Percentiles rank a stretch among this genome's conserved stretches.
These are phyloP conservation scores for Saturnispora gosingensis DNA, from an alignment of 805 yeast genomes.

Conservation along the genomic window DNA sequence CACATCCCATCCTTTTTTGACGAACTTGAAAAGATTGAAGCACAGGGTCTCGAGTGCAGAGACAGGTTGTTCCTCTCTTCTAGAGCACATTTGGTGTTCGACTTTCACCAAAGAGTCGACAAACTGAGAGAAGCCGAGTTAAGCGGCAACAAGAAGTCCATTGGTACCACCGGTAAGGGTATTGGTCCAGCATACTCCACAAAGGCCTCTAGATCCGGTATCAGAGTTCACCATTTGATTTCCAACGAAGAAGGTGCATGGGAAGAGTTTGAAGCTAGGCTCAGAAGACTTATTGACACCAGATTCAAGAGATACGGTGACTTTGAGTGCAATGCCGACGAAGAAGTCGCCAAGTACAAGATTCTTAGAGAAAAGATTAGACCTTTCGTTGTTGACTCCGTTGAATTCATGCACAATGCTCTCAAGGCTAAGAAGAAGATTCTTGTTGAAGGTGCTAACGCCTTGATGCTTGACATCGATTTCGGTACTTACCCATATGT, in stretches of 20 bases:
- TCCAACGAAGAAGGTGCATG: conserved; percentile 85
- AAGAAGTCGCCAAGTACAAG: conserved; percentile 71
- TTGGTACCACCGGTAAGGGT: conserved; percentile 98
- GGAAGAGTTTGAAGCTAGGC: conserved; percentile 78
- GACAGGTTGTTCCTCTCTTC: conserved; percentile 81
- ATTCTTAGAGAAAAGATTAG: conserved; percentile 60
- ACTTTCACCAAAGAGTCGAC: conserved; percentile 96
- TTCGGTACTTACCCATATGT: conserved; percentile 98
- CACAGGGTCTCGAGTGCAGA: conserved; percentile 68
- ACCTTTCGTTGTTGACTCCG: conserved; percentile 92
- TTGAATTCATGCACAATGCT: conserved; percentile 74
- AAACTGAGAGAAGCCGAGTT: conserved; percentile 91
- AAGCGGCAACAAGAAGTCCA: conserved; percentile 66
- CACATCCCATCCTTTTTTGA: conserved; percentile 89
- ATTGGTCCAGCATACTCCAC: conserved; percentile 98
- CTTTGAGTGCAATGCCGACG: conserved; percentile 78
- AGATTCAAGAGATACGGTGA: conserved; percentile 89
- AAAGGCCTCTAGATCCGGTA: conserved; percentile 92
- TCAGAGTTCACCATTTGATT: conserved; percentile 92
- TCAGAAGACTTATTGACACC: conserved; percentile 67
- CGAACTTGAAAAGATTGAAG: conserved; percentile 73
- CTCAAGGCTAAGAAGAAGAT: conserved; percentile 71
- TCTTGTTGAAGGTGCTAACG: conserved; percentile 96
- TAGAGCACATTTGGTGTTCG: conserved; percentile 94
- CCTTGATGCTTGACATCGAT: conserved; percentile 94